Conservation (phyloP, 768 basidiomycete genomes). For the Fistulinella prunicolor region DNA sequence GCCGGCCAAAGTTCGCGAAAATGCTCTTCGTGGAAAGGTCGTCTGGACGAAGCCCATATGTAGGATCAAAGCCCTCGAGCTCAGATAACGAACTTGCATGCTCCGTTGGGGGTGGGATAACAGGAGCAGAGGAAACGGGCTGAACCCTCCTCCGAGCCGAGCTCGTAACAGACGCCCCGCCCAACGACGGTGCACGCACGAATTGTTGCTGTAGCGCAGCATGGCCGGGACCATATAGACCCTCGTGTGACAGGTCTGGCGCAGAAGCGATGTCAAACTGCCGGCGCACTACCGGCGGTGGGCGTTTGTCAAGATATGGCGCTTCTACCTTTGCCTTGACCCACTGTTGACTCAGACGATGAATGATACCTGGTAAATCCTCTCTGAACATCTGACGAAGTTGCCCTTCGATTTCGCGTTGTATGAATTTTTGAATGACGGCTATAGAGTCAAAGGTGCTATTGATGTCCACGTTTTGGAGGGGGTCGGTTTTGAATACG, state of each 20-base stretch:
- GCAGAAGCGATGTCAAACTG: slow-evolving; percentile 39
- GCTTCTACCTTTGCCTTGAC: slow-evolving; percentile 90
- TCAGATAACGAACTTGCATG: slow-evolving; percentile 35
- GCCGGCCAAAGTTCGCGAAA: slow-evolving; percentile 72
- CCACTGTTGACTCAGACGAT: slow-evolving; percentile 94
- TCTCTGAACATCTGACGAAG: slow-evolving; percentile 97
- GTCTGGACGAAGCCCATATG: slow-evolving; percentile 92
- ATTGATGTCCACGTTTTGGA: slow-evolving; percentile 97
- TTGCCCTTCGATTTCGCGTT: slow-evolving; percentile 95
- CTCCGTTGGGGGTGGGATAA: slow-evolving; percentile 21
- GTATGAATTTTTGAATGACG: slow-evolving; percentile 97
- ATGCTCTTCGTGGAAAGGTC: slow-evolving; percentile 82
- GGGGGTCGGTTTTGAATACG: slow-evolving; percentile 98
- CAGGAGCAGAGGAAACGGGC: slow-evolving; percentile 19
- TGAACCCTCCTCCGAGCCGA: slow-evolving; percentile 26
- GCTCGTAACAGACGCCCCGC: slow-evolving; percentile 37
- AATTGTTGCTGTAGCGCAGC: slow-evolving; percentile 26
- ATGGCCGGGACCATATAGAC: slow-evolving; percentile 8
- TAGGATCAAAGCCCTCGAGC: slow-evolving; percentile 90
- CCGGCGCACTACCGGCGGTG: slow-evolving; percentile 34
- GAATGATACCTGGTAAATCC: slow-evolving; percentile 95
- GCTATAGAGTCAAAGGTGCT: slow-evolving; percentile 97
- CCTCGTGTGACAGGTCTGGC: slow-evolving; percentile 36
- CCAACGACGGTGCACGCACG: slow-evolving; percentile 22
- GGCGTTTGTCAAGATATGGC: slow-evolving; percentile 70